phyloP scores from a whole-genome alignment of 805 yeast species.

The Candida xiaguanensis region DNA sequence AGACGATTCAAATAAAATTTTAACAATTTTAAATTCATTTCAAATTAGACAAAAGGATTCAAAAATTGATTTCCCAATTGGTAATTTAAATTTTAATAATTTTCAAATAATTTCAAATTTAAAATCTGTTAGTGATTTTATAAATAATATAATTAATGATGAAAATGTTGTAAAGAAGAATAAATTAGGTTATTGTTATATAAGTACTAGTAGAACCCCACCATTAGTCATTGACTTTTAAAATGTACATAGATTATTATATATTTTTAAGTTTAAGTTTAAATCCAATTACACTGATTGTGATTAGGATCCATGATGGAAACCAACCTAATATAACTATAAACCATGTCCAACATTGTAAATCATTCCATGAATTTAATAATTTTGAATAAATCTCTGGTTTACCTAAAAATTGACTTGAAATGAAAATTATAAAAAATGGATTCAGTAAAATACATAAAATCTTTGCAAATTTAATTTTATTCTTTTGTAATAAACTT shows the following conservation, averaged over 20 bases:
- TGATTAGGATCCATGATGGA: constrained; percentile 66
- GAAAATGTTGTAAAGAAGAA: constrained; percentile 58
- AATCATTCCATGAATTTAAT: constrained; percentile 58
- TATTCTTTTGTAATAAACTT: constrained; percentile 13
- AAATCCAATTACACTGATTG: constrained; percentile 3
- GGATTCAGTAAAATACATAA: constrained; percentile 51
- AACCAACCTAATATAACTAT: constrained; percentile 72
- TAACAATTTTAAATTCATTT: constrained; percentile 60
- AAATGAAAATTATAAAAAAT: constrained; percentile 25
- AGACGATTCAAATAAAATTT: constrained; percentile 53
- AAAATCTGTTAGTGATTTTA: constrained; percentile 59
- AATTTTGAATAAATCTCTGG: constrained; percentile 48
- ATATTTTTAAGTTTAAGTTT: constrained; percentile 1
- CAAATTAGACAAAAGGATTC: constrained; percentile 74
- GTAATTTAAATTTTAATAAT: constrained; percentile 74
- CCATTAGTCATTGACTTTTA: constrained; percentile 58
- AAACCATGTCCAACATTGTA: constrained; percentile 86
- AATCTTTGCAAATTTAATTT: constrained; percentile 22
- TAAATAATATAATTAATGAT: constrained; percentile 39
- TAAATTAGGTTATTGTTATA: constrained; percentile 64
- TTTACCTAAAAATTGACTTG: constrained; percentile 29
- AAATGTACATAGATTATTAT: constrained; percentile 2
- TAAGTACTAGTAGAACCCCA: constrained; percentile 76
- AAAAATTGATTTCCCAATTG: constrained; percentile 65
- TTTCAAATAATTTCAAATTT: constrained; percentile 70